A percentile compares a stretch with the other conserved stretches of the same genome.
Conservation (phyloP, 192 early-diverging fungal species). For the Geosiphon pyriformis region DNA sequence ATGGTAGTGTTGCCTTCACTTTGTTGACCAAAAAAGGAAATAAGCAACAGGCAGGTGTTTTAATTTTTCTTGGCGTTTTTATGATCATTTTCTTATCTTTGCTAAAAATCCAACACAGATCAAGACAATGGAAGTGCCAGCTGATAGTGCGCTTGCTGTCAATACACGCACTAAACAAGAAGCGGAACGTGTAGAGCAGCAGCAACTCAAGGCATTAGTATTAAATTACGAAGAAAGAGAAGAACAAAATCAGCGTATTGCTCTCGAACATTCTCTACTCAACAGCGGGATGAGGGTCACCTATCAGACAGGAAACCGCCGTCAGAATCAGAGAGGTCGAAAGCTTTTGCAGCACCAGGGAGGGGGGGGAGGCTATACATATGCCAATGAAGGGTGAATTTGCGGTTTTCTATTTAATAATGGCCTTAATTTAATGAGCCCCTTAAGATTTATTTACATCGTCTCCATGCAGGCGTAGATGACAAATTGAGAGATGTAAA, state of each 20-base stretch:
- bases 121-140: constrained; percentile 72
- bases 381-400: no score
- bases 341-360: constrained; percentile 5
- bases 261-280: constrained; percentile 14
- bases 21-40: constrained; percentile 81
- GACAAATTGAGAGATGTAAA: no score
- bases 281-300: constrained; percentile 16
- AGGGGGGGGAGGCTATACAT: background rate
- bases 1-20: constrained; percentile 67
- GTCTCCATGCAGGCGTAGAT: no score
- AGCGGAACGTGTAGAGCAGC: constrained; percentile 81
- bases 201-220: constrained; percentile 87
- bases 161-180: constrained; percentile 81
- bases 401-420: no score
- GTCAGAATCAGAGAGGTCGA: constrained; percentile 15
- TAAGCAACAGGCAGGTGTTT: constrained; percentile 59
- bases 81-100: background rate
- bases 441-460: no score
- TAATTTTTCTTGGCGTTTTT: no score
- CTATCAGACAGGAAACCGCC: constrained; percentile 16
- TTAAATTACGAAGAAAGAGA: constrained; percentile 86
- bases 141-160: constrained; percentile 75
- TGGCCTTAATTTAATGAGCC: no score
- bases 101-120: constrained; percentile 27
- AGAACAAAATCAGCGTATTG: constrained; percentile 42